phyloP scores from a whole-genome alignment of 192 early-diverging fungal species.

The Allomyces macrogynus region DNA sequence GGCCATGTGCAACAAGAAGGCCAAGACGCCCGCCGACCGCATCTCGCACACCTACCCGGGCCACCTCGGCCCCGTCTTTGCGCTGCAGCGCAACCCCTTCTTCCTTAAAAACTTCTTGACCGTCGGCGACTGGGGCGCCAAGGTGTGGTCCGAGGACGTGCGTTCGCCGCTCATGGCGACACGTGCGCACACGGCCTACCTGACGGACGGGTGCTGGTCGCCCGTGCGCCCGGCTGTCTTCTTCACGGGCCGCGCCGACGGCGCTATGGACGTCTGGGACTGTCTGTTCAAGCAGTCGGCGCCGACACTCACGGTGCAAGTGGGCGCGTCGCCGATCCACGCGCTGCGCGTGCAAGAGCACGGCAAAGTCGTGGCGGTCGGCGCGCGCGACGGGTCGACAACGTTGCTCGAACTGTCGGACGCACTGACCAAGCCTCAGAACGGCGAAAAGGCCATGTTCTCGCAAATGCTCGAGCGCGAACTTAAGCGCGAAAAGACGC shows the following conservation, averaged over 20 bases:
- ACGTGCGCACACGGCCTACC: slow-evolving; percentile 19
- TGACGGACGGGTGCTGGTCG: slow-evolving; percentile 38
- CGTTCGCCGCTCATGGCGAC: slow-evolving; percentile 33
- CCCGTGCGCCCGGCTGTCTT: slow-evolving; percentile 34
- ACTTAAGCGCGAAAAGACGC: slow-evolving; percentile 37
- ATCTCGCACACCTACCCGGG: slow-evolving; percentile 37
- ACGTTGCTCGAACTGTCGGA: slow-evolving; percentile 33
- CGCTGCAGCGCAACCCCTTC: slow-evolving; percentile 30
- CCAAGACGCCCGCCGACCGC: slow-evolving; percentile 32
- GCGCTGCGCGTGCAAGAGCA: slow-evolving; percentile 38
- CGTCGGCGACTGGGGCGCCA: slow-evolving; percentile 36
- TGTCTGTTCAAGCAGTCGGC: slow-evolving; percentile 35
- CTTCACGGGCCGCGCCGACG: slow-evolving; percentile 33
- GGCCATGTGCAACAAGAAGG: slow-evolving; percentile 45
- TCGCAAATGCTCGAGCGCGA: slow-evolving; percentile 42
- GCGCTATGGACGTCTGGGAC: slow-evolving; percentile 37
- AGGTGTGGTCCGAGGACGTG: slow-evolving; percentile 39
- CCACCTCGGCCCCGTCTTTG: slow-evolving; percentile 28
- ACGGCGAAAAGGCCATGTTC: slow-evolving; percentile 32
- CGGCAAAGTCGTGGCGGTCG: slow-evolving; percentile 26
- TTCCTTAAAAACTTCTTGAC: slow-evolving; percentile 42
- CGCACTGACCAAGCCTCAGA: slow-evolving; percentile 21
- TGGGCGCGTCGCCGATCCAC: slow-evolving; percentile 25
- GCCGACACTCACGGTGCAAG: slow-evolving; percentile 33
- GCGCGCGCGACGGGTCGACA: slow-evolving; percentile 28